phyloP scores from a whole-genome alignment of 441 rosid genomes.

The Raphanus hybrid region DNA sequence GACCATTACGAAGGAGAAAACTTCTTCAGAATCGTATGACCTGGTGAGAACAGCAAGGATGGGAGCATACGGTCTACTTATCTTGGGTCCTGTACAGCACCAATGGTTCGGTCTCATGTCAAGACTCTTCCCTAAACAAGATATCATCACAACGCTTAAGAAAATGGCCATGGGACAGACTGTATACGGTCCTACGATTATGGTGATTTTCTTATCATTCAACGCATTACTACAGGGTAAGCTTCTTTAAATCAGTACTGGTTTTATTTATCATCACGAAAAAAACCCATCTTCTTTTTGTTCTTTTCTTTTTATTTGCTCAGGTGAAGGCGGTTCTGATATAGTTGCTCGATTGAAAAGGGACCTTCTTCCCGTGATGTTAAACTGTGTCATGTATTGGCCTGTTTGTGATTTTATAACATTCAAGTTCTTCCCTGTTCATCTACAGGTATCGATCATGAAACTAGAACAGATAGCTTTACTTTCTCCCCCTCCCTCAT shows the following conservation, averaged over 20 bases:
- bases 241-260: background rate
- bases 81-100: constrained; percentile 82
- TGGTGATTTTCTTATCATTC: constrained; percentile 69
- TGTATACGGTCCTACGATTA: constrained; percentile 80
- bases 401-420: constrained; percentile 89
- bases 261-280: background rate
- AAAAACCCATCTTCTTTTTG: background rate
- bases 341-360: constrained; percentile 75
- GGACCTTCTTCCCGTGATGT: constrained; percentile 74
- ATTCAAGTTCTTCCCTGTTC: constrained; percentile 77
- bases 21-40: constrained; percentile 52
- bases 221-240: constrained; percentile 77
- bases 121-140: constrained; percentile 67
- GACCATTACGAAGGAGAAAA: constrained; percentile 57
- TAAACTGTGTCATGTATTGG: constrained; percentile 88
- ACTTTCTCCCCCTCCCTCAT: background rate
- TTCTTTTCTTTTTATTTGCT: background rate
- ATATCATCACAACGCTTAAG: constrained; percentile 72
- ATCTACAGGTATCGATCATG: constrained; percentile 66
- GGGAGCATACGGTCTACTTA: constrained; percentile 79
- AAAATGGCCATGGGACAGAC: constrained; percentile 84
- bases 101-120: constrained; percentile 86
- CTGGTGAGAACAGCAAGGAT: constrained; percentile 74
- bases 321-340: constrained; percentile 45
- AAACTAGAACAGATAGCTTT: background rate